Evolutionary conservation across 179 eudicot genomes (phyloP), one percentile per base, ranked within the genome.

Genomic region (Spergularia azorica): DNA sequence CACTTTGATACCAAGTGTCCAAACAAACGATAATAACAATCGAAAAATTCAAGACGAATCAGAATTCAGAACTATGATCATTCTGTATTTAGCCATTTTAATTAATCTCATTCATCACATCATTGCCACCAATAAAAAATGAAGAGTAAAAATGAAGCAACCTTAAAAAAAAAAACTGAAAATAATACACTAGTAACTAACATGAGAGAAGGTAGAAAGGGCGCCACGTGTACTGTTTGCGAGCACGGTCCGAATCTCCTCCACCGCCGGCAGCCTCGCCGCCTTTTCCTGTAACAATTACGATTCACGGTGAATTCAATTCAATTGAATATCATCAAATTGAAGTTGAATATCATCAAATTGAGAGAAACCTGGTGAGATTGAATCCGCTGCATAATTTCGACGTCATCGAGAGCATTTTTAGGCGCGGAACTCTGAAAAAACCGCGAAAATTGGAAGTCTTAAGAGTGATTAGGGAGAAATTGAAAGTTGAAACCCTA

Each of bases 151-250:
- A 2, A 14, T 9, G 0, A 48, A 55, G 9, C 62, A 26, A 2
- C 20, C 11, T 9, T 12, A 51, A 70, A 8, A 13, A 4, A 62
- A 74, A 15, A n/a, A n/a, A n/a, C n/a, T 1, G 12, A 54, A 15
- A 6, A 51, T n/a, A 5, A 9, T n/a, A 6, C 46, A 32, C 12
- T 3, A 20, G 32, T 9, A 32, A 11, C 67, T 67, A 6, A 92
- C 98, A 90, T 83, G 85, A 76, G 98, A 95, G 81, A 93, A 88
- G 65, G 98, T 95, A 21, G 98, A 93, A 61, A 95, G 97, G 83
- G 87, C 77, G 52, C 88, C 98, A 16, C 96, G 93, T 13, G 81
- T 72, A 80, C 84, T 76, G 82, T 90, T 79, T 78, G 81, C 82
- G 63, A 95, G 89, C 70, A 91, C 71, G 2, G 97, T 93, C 56